These are phyloP conservation scores for Fusarium tupiense DNA, from an alignment of 2,329 filamentous ascomycete species.

Conservation along the genomic window DNA sequence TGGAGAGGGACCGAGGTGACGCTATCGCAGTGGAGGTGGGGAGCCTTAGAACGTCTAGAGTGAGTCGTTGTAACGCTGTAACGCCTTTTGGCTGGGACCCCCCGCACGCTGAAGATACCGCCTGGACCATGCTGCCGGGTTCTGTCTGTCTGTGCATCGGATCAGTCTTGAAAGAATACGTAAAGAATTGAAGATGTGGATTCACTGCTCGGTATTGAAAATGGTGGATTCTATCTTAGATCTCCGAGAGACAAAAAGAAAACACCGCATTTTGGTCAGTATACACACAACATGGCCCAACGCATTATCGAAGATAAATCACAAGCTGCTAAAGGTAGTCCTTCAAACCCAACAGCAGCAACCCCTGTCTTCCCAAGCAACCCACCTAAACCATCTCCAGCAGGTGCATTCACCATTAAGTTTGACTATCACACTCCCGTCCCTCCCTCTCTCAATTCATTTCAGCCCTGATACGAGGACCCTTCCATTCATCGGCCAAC, in stretches of 20 bases:
- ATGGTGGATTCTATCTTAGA: background rate
- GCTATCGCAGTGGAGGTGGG: conserved; percentile 27
- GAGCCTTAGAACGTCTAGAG: background rate
- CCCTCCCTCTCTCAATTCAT: background rate
- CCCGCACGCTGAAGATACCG: conserved; percentile 21
- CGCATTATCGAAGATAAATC: background rate
- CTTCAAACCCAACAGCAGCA: conserved; percentile 6
- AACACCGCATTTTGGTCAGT: background rate
- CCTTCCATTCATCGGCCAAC: conserved; percentile 9
- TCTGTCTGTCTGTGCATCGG: background rate
- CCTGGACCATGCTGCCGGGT: conserved; percentile 24
- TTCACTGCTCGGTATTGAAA: background rate
- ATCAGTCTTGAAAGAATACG: background rate
- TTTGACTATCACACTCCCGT: conserved; percentile 28
- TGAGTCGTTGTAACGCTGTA: conserved; percentile 11
- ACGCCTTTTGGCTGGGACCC: conserved; percentile 11
- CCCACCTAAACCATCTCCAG: conserved; percentile 29
- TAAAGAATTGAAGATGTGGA: background rate
- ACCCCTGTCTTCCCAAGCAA: conserved; percentile 24
- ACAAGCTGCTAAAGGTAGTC: background rate
- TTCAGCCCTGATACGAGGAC: conserved; percentile 8
- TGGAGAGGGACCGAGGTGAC: conserved; percentile 20
- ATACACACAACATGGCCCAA: background rate
- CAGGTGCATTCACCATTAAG: conserved; percentile 29
- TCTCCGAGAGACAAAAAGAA: background rate